phyloP scores from a whole-genome alignment of 163 green algal genomes.

The Prototheca wickerhamii region DNA sequence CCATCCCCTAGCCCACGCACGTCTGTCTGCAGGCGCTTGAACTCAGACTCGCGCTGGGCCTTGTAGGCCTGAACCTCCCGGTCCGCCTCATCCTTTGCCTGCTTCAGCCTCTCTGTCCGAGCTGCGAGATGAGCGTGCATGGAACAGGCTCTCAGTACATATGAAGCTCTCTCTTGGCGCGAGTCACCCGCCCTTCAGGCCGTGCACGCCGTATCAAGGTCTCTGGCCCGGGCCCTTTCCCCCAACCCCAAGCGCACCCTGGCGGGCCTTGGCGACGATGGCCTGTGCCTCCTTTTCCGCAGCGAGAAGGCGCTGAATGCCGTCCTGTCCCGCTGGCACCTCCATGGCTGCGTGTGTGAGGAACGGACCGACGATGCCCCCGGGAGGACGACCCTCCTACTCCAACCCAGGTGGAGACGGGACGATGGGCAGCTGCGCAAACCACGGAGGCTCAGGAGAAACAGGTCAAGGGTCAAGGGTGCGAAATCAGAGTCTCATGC shows the following conservation, averaged over 20 bases:
- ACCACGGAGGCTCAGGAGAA: too few species aligned
- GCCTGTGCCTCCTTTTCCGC: constrained; percentile 77
- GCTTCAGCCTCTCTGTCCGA: constrained; percentile 69
- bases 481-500: too few species aligned
- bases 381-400: neutral
- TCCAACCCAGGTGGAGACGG: too few species aligned
- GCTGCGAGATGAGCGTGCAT: constrained; percentile 32
- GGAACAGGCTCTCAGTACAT: neutral
- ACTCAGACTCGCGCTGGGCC: constrained; percentile 64
- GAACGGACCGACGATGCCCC: neutral
- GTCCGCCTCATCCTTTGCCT: constrained; percentile 82
- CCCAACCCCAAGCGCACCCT: constrained; percentile 41
- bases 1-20: neutral
- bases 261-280: constrained; percentile 69
- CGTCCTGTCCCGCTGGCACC: constrained; percentile 57
- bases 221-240: neutral
- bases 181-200: neutral
- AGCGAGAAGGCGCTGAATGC: constrained; percentile 77
- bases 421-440: too few species aligned
- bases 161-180: neutral
- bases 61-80: constrained; percentile 73
- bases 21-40: constrained; percentile 48
- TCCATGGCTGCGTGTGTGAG: constrained; percentile 39
- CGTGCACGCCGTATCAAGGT: neutral
- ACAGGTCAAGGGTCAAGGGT: too few species aligned